A percentile compares a stretch with the other conserved stretches of the same genome.
Conservation (phyloP, 2,329 filamentous ascomycete species). For the Colletotrichum sp. region DNA sequence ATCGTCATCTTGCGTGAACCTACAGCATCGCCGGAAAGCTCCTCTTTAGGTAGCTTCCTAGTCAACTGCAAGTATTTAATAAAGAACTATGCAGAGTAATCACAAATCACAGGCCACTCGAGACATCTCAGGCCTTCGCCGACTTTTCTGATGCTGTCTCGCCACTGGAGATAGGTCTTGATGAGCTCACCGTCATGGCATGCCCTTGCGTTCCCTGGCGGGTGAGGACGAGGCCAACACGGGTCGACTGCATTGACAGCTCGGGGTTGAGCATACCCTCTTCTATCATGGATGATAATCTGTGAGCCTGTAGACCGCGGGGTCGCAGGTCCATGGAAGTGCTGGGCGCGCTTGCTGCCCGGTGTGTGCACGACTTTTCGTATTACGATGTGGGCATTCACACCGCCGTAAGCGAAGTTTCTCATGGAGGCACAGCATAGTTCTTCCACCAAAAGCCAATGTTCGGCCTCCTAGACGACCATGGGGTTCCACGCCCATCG, state of each 20-base stretch:
- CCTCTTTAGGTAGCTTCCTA: neutral
- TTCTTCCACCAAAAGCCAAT: neutral
- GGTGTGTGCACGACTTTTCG: neutral
- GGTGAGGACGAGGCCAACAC: neutral
- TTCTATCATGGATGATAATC: neutral
- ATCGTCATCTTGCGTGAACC: neutral
- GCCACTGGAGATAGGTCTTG: neutral
- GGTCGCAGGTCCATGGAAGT: neutral
- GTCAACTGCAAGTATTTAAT: neutral
- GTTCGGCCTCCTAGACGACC: neutral
- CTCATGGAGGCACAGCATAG: neutral
- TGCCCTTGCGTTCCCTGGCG: neutral
- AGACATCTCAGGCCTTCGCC: neutral
- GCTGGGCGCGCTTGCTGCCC: neutral
- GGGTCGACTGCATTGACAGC: neutral
- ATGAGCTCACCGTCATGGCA: neutral
- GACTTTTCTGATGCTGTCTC: neutral
- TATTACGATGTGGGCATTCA: neutral
- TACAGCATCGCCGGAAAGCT: neutral
- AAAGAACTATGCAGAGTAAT: neutral
- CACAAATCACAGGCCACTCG: neutral
- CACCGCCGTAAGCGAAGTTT: neutral
- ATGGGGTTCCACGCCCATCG: neutral
- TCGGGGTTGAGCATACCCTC: neutral
- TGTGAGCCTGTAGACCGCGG: neutral